Conservation (phyloP, 208 protist species). For the Tritrichomonas foetus region DNA sequence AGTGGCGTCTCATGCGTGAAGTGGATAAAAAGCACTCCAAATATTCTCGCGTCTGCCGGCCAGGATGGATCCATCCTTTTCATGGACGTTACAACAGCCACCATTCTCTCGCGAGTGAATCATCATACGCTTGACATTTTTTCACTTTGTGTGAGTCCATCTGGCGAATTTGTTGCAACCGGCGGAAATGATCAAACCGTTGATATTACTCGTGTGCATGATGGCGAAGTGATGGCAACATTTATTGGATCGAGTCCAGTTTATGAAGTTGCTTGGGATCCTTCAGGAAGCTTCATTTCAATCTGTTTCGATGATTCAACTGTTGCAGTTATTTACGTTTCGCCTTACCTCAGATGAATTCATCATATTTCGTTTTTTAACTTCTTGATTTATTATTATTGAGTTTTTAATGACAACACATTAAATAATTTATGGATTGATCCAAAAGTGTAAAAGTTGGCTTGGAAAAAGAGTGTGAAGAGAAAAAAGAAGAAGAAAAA, state of each 20-base stretch:
- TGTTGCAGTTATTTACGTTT: neutral
- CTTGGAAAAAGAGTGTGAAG: no score
- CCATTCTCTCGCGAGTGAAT: neutral
- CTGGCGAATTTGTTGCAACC: neutral
- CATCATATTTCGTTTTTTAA: no score
- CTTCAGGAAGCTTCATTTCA: neutral
- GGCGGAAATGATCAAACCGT: neutral
- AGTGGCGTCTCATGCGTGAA: neutral
- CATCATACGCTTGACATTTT: neutral
- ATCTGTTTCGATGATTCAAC: conserved; percentile 24
- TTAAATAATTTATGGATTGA: no score
- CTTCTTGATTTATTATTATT: no score
- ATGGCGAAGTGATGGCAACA: neutral
- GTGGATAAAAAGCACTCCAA: neutral
- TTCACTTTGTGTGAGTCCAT: neutral
- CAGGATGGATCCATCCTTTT: neutral
- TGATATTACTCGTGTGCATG: neutral
- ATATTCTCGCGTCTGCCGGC: neutral
- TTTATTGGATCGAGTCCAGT: neutral
- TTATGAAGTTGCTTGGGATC: neutral
- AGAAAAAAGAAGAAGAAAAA: no score
- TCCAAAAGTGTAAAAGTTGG: no score
- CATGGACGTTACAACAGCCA: neutral
- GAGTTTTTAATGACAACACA: no score
- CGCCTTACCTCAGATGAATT: neutral